Evolutionary conservation across 2,329 filamentous ascomycete genomes (phyloP).

Genomic region (Neonectria hederae): DNA sequence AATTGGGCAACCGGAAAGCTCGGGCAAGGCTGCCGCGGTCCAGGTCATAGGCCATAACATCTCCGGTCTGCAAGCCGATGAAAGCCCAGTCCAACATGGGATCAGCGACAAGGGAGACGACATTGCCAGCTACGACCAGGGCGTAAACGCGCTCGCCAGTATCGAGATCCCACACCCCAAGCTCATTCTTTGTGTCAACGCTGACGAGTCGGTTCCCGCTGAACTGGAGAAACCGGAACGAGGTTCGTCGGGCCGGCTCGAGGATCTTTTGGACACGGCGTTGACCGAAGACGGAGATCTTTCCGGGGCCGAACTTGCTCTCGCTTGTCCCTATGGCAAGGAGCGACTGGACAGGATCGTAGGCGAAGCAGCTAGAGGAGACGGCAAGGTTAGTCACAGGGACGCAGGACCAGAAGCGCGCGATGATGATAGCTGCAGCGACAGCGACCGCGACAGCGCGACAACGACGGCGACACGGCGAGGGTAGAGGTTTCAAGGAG

Average conservation of each 20-base stretch:
- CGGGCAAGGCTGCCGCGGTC: conserved; percentile 77
- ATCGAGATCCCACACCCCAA: conserved; percentile 84
- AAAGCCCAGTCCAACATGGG: conserved; percentile 94
- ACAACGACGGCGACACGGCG: conserved; percentile 3
- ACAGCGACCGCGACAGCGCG: background rate
- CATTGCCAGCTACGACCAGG: conserved; percentile 80
- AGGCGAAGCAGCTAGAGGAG: conserved; percentile 75
- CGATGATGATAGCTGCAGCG: background rate
- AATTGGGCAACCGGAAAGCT: conserved; percentile 84
- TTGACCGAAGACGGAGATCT: conserved; percentile 90
- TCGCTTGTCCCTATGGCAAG: conserved; percentile 91
- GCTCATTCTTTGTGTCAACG: conserved; percentile 85
- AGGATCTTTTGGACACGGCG: conserved; percentile 81
- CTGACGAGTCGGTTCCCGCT: conserved; percentile 86
- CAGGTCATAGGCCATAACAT: conserved; percentile 91
- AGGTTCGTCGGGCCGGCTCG: conserved; percentile 74
- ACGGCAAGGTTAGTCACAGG: conserved; percentile 31
- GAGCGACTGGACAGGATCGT: conserved; percentile 93
- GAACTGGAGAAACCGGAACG: conserved; percentile 83
- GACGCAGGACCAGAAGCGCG: background rate
- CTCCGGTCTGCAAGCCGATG: conserved; percentile 82
- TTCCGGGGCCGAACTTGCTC: conserved; percentile 83
- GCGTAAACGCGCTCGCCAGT: conserved; percentile 72
- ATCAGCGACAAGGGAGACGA: conserved; percentile 80
- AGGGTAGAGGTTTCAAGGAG: conserved; percentile 11